Percentiles rank a stretch among this genome's conserved stretches.
These are phyloP conservation scores for Vigna radiata DNA, from an alignment of 306 rosid species.

Conservation along the genomic window DNA sequence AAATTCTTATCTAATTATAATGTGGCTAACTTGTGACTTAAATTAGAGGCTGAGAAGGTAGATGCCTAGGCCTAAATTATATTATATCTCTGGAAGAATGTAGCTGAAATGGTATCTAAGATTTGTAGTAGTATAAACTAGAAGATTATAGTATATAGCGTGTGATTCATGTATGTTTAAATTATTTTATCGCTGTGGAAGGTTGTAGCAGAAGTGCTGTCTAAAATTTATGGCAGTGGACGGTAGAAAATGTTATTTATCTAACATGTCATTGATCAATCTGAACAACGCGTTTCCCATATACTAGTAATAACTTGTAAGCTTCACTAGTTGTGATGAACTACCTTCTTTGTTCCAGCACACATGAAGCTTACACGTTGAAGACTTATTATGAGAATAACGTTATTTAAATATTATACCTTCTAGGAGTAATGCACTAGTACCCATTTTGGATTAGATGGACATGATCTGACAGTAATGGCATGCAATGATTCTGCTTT, in stretches of 20 bases:
- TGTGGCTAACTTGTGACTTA: background rate
- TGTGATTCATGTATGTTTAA: background rate
- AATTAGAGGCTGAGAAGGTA: constrained; percentile 10
- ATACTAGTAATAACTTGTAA: constrained; percentile 2
- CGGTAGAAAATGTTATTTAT: constrained; percentile 3
- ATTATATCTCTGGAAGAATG: constrained; percentile 17
- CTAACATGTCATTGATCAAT: background rate
- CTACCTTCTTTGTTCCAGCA: background rate
- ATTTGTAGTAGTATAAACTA: constrained; percentile 14
- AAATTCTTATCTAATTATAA: constrained; percentile 1
- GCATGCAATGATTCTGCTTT: constrained; percentile 50
- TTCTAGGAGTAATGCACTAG: background rate
- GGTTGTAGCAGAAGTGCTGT: constrained; percentile 6
- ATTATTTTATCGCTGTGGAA: constrained; percentile 17
- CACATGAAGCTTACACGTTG: constrained; percentile 6
- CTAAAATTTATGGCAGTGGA: constrained; percentile 2
- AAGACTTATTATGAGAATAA: constrained; percentile 19
- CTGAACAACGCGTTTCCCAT: background rate
- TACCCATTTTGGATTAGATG: constrained; percentile 45
- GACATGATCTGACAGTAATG: constrained; percentile 53
- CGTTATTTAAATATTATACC: constrained; percentile 19
- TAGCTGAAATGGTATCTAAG: constrained; percentile 1
- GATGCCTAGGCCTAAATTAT: background rate
- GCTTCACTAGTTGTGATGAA: background rate
- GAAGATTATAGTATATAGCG: constrained; percentile 1